A percentile compares a stretch with the other conserved stretches of the same genome.
These are phyloP conservation scores for Tuber melanosporum DNA, from an alignment of 495 filamentous ascomycete species.

Conservation along the genomic window DNA sequence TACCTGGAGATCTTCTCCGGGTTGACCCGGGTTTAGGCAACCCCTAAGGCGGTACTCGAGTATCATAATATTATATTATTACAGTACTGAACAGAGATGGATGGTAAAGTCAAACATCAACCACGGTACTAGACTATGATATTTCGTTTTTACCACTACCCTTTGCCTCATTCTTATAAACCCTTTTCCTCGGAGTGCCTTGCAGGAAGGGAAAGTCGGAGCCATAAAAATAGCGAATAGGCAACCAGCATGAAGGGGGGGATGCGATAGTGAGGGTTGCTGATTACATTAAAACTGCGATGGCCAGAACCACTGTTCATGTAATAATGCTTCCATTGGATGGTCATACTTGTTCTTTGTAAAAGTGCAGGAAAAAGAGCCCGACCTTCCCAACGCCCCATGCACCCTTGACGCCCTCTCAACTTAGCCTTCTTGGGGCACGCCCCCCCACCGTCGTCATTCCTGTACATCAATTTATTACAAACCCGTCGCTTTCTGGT, in stretches of 20 bases:
- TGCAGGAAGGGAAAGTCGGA: neutral
- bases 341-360: neutral
- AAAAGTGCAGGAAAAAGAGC: neutral
- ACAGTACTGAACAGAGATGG: neutral
- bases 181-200: conserved; percentile 4
- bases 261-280: neutral
- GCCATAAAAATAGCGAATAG: neutral
- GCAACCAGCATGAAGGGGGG: neutral
- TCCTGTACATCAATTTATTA: conserved; percentile 7
- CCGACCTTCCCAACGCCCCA: neutral
- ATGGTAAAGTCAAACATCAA: neutral
- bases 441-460: conserved; percentile 1
- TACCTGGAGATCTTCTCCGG: neutral
- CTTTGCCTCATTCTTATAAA: neutral
- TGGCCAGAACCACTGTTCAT: neutral
- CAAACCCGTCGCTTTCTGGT: neutral
- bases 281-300: neutral
- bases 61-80: too few relatives aligned
- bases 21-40: neutral
- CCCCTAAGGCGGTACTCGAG: neutral
- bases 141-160: neutral
- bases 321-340: neutral
- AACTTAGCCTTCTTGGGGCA: neutral
- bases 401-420: neutral
- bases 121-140: neutral